A percentile compares a stretch with the other conserved stretches of the same genome.
phyloP scores from a whole-genome alignment of 805 yeast genomes.

The Candida qinlingensis region DNA sequence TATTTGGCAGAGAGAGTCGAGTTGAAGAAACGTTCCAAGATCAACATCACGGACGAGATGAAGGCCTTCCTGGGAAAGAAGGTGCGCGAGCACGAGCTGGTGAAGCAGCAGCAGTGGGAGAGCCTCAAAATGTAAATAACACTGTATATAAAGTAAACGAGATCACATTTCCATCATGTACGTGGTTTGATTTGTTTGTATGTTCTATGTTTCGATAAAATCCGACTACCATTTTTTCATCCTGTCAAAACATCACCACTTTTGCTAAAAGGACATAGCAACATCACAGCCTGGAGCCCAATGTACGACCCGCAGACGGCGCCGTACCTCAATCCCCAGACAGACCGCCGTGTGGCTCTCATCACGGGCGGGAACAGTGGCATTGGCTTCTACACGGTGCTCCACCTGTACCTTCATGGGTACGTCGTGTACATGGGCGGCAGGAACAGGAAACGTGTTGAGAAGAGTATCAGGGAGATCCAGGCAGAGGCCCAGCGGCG shows the following conservation, averaged over 20 bases:
- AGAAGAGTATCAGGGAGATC: constrained; percentile 51
- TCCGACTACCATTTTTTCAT: too few relatives aligned
- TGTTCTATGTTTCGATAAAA: too few relatives aligned
- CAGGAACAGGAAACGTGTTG: constrained; percentile 50
- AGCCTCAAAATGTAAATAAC: constrained; percentile 14
- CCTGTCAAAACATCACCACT: too few relatives aligned
- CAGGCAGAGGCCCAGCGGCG: constrained; percentile 42
- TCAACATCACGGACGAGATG: constrained; percentile 43
- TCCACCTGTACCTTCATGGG: constrained; percentile 77
- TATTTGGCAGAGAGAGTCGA: constrained; percentile 49
- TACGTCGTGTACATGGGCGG: constrained; percentile 72
- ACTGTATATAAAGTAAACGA: constrained; percentile 3
- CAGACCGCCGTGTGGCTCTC: constrained; percentile 56
- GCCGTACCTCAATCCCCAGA: constrained; percentile 57
- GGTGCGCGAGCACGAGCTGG: constrained; percentile 27
- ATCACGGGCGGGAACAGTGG: constrained; percentile 84
- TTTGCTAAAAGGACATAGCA: too few relatives aligned
- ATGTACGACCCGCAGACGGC: constrained; percentile 8
- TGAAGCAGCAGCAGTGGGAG: constrained; percentile 13
- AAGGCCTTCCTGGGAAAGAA: constrained; percentile 49
- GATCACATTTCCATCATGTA: background rate
- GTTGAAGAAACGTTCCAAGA: constrained; percentile 36
- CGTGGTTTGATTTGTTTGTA: too few relatives aligned
- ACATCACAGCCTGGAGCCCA: too few relatives aligned
- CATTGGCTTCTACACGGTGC: constrained; percentile 69